phyloP scores from a whole-genome alignment of 2,329 filamentous ascomycete genomes.

The Grosmannia serpens region DNA sequence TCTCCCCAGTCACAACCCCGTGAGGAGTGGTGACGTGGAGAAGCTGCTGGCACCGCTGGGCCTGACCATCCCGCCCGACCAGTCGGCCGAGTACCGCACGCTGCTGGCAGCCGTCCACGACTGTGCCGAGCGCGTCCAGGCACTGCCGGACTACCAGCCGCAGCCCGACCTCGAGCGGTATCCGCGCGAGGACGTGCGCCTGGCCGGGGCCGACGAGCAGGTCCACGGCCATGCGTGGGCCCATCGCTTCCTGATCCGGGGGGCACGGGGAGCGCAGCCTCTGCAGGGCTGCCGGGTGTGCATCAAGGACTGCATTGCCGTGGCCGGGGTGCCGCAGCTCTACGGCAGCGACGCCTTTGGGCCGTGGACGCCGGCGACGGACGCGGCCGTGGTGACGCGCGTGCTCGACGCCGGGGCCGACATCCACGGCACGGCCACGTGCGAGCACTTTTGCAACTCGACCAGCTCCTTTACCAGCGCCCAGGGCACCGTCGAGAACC shows the following conservation, averaged over 20 bases:
- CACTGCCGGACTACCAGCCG: constrained; percentile 16
- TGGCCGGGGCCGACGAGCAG: constrained; percentile 13
- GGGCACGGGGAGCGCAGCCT: not conserved
- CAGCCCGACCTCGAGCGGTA: constrained; percentile 5
- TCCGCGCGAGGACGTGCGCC: constrained; percentile 12
- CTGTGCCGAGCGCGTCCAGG: constrained; percentile 9
- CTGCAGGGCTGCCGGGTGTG: constrained; percentile 26
- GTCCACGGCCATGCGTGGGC: constrained; percentile 19
- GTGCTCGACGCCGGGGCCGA: constrained; percentile 52
- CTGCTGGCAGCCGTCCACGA: not conserved
- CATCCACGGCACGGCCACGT: constrained; percentile 62
- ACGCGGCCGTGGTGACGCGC: constrained; percentile 22
- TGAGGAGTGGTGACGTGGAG: not conserved
- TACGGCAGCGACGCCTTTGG: constrained; percentile 34
- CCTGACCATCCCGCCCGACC: not conserved
- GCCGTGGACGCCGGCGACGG: constrained; percentile 46
- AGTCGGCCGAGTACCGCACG: not conserved
- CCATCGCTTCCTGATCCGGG: not conserved
- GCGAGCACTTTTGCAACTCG: constrained; percentile 53
- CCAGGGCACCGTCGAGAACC: constrained; percentile 61
- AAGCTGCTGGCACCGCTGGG: not conserved
- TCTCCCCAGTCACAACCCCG: not conserved
- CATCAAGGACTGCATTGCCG: constrained; percentile 64
- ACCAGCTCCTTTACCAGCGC: constrained; percentile 49
- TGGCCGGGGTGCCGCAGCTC: constrained; percentile 47